Evolutionary conservation across 2,329 filamentous ascomycete genomes (phyloP).

Genomic region (Cryphonectria japonica): DNA sequence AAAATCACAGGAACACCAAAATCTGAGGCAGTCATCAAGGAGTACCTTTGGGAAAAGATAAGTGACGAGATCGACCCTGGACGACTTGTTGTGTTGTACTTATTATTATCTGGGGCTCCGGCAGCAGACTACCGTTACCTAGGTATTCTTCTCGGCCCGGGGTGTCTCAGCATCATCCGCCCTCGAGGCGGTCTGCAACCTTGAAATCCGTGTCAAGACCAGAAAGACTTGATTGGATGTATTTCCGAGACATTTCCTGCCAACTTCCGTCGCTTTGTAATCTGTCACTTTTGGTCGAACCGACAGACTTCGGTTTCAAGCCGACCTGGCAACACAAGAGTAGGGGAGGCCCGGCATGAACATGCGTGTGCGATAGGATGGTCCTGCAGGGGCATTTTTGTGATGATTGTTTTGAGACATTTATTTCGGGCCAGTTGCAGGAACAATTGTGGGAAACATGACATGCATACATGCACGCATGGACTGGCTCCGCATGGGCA

Average conservation of each 20-base stretch:
- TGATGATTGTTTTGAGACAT: background rate
- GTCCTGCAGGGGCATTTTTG: background rate
- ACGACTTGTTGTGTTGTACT: conserved; percentile 43
- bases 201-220: background rate
- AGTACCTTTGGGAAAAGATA: conserved; percentile 38
- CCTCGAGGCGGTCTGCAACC: background rate
- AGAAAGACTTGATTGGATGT: background rate
- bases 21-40: conserved; percentile 42
- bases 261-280: background rate
- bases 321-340: background rate
- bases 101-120: background rate
- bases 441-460: background rate
- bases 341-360: background rate
- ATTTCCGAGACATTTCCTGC: background rate
- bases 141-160: background rate
- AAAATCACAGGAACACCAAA: conserved; percentile 30
- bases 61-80: conserved; percentile 43
- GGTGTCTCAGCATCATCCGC: background rate
- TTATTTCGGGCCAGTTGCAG: background rate
- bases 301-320: background rate
- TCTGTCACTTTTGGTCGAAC: background rate
- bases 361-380: background rate
- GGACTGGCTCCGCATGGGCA: background rate
- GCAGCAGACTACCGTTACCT: no score
- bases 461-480: background rate